These are phyloP conservation scores for Claviceps sp. DNA, from an alignment of 2,329 filamentous ascomycete genomes.

Conservation along the genomic window DNA sequence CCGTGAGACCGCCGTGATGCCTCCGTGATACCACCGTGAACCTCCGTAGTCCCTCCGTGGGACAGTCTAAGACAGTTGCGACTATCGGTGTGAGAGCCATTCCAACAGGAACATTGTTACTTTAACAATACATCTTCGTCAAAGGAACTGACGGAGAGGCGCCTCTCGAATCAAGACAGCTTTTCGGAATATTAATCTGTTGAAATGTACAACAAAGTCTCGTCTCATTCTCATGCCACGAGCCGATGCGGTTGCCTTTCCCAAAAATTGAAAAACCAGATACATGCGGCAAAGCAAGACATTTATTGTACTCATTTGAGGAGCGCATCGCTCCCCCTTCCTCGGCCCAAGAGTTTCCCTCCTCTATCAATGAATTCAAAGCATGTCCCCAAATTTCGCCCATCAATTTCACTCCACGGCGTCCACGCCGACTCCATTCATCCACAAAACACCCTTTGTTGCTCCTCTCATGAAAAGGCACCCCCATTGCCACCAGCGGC, in stretches of 20 bases:
- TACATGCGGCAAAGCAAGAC: neutral
- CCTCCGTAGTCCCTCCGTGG: too few species aligned
- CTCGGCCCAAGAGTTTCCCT: too few species aligned
- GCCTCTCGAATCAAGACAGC: neutral
- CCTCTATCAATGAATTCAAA: neutral
- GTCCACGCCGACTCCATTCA: neutral
- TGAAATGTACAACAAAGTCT: neutral
- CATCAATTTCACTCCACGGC: neutral
- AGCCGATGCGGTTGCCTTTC: neutral
- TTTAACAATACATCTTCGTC: neutral
- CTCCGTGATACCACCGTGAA: too few species aligned
- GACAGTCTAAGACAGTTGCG: too few species aligned
- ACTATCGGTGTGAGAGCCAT: too few species aligned
- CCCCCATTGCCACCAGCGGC: constrained; percentile 21
- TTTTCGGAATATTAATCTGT: neutral
- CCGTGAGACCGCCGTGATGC: too few species aligned
- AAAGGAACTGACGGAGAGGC: neutral
- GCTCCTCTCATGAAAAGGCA: constrained; percentile 15
- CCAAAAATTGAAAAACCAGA: too few species aligned
- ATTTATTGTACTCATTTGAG: neutral
- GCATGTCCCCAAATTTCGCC: neutral
- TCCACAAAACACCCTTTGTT: neutral
- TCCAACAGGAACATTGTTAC: neutral
- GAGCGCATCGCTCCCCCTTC: neutral
- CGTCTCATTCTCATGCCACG: neutral